Conservation (phyloP, 2,329 filamentous ascomycete genomes). For the Colletotrichum zoysiae region DNA sequence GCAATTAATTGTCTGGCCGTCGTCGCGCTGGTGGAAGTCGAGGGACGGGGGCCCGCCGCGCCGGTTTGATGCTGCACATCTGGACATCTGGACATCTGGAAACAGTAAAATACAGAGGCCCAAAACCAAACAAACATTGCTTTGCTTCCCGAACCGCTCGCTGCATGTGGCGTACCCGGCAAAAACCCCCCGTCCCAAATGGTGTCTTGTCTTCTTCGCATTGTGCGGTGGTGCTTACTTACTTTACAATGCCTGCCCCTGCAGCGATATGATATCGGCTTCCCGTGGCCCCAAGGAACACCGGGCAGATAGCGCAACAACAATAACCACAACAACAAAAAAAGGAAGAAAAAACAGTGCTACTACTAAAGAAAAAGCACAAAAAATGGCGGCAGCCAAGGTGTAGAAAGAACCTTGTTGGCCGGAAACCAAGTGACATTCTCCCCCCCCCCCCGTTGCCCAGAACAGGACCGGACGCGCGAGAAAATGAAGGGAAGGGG, state of each 20-base stretch:
- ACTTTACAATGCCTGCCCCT: background rate
- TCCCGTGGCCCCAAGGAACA: background rate
- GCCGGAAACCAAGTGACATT: background rate
- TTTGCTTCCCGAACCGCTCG: background rate
- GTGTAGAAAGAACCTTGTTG: background rate
- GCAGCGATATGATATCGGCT: background rate
- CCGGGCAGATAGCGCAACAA: background rate
- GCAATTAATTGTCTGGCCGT: background rate
- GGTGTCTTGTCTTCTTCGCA: background rate
- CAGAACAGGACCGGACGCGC: background rate
- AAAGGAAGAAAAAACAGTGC: too few species aligned
- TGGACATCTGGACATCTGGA: background rate
- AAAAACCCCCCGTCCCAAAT: background rate
- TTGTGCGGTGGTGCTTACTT: background rate
- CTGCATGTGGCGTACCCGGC: background rate
- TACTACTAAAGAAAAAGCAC: too few species aligned
- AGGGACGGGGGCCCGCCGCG: background rate
- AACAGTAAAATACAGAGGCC: too few species aligned
- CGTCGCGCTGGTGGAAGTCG: background rate
- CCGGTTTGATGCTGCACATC: background rate
- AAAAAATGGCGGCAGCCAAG: background rate
- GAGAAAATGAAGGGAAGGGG: background rate
- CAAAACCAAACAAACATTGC: background rate
- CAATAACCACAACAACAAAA: too few species aligned
- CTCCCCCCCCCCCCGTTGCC: background rate